These are phyloP conservation scores for Calonectria hawksworthii DNA, from an alignment of 2,329 filamentous ascomycete species.

Conservation along the genomic window DNA sequence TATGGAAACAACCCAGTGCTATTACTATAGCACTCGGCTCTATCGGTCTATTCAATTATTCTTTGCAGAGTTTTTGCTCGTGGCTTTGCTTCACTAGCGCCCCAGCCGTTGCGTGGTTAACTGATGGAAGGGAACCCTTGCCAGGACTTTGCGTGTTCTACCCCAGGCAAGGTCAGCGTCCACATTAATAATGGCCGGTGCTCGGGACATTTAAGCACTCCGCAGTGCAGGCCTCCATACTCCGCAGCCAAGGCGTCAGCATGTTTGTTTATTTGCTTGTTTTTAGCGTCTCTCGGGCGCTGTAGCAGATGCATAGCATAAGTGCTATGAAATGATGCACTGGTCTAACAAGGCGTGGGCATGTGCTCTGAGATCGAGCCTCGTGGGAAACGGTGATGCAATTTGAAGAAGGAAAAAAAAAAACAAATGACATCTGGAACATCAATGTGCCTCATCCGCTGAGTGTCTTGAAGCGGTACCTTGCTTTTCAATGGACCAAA, in stretches of 20 bases:
- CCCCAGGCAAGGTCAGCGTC: background rate
- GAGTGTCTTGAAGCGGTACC: background rate
- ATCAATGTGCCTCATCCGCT: background rate
- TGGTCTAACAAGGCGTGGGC: background rate
- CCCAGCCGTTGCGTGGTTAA: slow-evolving; percentile 4
- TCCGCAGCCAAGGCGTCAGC: background rate
- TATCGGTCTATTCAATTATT: background rate
- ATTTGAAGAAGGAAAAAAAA: too few relatives aligned
- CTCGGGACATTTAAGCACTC: slow-evolving; percentile 7
- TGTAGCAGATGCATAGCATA: background rate
- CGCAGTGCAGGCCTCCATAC: background rate
- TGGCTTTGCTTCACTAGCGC: background rate
- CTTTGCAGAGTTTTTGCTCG: background rate
- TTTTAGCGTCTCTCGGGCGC: background rate
- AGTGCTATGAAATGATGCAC: background rate
- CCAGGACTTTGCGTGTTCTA: background rate
- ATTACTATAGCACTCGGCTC: background rate
- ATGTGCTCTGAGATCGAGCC: background rate
- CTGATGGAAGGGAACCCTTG: slow-evolving; percentile 9
- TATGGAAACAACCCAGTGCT: background rate
- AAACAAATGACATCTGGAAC: background rate
- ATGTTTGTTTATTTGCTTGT: background rate
- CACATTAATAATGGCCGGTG: slow-evolving; percentile 1
- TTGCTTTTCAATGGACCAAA: slow-evolving; percentile 6
- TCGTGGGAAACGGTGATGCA: background rate